phyloP scores from a whole-genome alignment of 495 filamentous ascomycete genomes.

The Annulohypoxylon nitens region DNA sequence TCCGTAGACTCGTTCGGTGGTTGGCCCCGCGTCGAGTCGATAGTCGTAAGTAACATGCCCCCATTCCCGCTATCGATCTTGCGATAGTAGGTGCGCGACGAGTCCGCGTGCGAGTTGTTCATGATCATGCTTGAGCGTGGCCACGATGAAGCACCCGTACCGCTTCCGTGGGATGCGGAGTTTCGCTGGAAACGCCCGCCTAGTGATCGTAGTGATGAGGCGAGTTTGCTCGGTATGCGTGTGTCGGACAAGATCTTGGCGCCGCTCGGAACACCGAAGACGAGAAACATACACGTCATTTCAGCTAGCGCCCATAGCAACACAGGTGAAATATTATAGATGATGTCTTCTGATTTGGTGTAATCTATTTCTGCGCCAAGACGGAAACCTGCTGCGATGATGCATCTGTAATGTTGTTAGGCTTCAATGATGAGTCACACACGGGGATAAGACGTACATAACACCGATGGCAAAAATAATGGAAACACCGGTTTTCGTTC shows the following conservation, averaged over 20 bases:
- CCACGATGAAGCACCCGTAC: slow-evolving; percentile 31
- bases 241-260: slow-evolving; percentile 46
- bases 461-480: slow-evolving; percentile 55
- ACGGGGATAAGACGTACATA: slow-evolving; percentile 47
- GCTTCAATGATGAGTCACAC: background rate
- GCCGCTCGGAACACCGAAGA: slow-evolving; percentile 46
- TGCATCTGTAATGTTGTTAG: slow-evolving; percentile 19
- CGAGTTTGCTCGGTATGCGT: slow-evolving; percentile 25
- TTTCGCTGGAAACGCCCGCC: slow-evolving; percentile 17
- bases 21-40: slow-evolving; percentile 22
- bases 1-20: slow-evolving; percentile 48
- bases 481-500: slow-evolving; percentile 49
- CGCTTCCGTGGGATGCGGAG: slow-evolving; percentile 2
- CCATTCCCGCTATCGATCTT: slow-evolving; percentile 42
- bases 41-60: slow-evolving; percentile 37
- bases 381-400: slow-evolving; percentile 48
- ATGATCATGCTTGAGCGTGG: slow-evolving; percentile 31
- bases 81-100: slow-evolving; percentile 43
- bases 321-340: slow-evolving; percentile 40
- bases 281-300: slow-evolving; percentile 53
- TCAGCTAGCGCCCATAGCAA: slow-evolving; percentile 51
- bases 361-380: slow-evolving; percentile 48
- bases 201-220: slow-evolving; percentile 33
- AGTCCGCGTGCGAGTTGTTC: slow-evolving; percentile 24
- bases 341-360: slow-evolving; percentile 40